Percentiles rank a stretch among this genome's conserved stretches.
phyloP scores from a whole-genome alignment of 148 eudicot species.

The Diospyros lotus region DNA sequence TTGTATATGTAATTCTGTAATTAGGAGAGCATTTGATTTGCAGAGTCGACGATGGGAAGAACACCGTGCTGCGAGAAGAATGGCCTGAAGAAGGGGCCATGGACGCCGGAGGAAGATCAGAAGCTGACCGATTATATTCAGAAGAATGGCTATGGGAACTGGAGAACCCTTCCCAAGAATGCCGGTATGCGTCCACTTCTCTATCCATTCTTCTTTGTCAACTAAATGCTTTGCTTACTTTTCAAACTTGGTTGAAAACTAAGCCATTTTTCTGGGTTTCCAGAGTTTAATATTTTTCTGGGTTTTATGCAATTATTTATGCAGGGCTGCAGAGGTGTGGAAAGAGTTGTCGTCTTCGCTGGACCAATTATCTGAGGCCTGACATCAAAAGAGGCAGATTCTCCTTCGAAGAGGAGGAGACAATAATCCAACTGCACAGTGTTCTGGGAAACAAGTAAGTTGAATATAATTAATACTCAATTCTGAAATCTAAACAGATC shows the following conservation, averaged over 20 bases:
- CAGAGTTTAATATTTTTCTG: not conserved
- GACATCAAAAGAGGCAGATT: conserved; percentile 92
- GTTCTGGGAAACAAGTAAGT: conserved; percentile 94
- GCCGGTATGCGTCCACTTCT: conserved; percentile 49
- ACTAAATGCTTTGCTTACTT: too few species aligned
- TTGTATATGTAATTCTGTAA: too few species aligned
- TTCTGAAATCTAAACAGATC: too few species aligned
- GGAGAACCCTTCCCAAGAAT: conserved; percentile 96
- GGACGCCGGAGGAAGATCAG: conserved; percentile 95
- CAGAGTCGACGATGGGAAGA: conserved; percentile 64
- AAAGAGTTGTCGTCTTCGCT: conserved; percentile 88
- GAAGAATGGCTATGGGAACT: conserved; percentile 81
- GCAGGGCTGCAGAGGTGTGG: conserved; percentile 95
- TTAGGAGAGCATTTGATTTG: too few species aligned
- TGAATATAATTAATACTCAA: not conserved
- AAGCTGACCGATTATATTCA: conserved; percentile 77
- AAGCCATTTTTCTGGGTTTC: not conserved
- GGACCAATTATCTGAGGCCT: conserved; percentile 94
- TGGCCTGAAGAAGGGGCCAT: conserved; percentile 91
- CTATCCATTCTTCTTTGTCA: not conserved
- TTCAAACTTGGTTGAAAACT: too few species aligned
- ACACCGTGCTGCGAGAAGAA: conserved; percentile 90
- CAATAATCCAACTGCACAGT: conserved; percentile 88
- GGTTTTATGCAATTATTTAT: not conserved
- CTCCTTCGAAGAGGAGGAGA: conserved; percentile 87